Percentiles rank a stretch among this genome's conserved stretches.
Conservation (phyloP, 257 asterid genomes). For the Solanum ahanhuiri region DNA sequence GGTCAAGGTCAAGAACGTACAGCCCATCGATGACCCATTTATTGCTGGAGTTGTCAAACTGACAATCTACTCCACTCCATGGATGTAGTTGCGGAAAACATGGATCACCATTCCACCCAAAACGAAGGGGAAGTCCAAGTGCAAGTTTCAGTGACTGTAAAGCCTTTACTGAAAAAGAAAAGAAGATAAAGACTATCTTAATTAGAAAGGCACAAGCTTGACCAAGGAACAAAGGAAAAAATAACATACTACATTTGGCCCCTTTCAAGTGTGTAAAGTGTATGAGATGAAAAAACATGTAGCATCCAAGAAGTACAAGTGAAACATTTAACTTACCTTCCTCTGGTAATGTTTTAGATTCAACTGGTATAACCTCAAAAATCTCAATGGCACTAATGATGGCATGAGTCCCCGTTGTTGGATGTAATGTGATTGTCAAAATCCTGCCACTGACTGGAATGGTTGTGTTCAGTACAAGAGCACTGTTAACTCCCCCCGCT, state of each 20-base stretch:
- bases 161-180: constrained; percentile 46
- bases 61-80: constrained; percentile 97
- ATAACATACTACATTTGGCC: not conserved
- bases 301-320: not conserved
- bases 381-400: constrained; percentile 79
- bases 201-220: not conserved
- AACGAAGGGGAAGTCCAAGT: constrained; percentile 91
- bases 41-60: constrained; percentile 42
- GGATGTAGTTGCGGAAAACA: constrained; percentile 98
- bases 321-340: constrained; percentile 44
- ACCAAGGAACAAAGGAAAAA: not conserved
- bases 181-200: not conserved
- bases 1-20: constrained; percentile 47
- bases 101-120: constrained; percentile 99
- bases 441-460: constrained; percentile 74
- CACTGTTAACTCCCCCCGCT: constrained; percentile 60
- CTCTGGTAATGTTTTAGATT: constrained; percentile 69
- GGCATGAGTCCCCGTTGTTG: constrained; percentile 61
- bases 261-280: not conserved
- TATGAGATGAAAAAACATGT: not conserved
- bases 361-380: constrained; percentile 67
- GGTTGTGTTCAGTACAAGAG: constrained; percentile 72
- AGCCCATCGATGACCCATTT: constrained; percentile 90
- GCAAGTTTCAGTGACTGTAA: constrained; percentile 61
- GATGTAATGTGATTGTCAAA: constrained; percentile 58